Conservation (phyloP, 1,139 yeast genomes). For the Debaryomyces nepalensis region DNA sequence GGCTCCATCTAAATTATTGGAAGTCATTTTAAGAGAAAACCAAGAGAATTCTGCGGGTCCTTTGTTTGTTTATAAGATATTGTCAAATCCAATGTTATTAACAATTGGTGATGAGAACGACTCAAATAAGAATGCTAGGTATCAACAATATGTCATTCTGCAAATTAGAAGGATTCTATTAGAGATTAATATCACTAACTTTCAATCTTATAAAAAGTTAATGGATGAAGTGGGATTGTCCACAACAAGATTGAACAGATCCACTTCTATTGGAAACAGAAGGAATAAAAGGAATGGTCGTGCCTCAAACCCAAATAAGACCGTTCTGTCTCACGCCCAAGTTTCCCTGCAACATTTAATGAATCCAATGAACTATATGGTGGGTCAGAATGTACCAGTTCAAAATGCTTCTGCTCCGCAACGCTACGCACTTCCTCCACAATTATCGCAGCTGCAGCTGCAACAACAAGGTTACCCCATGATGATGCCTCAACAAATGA, state of each 20-base stretch:
- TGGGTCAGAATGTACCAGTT: conserved; percentile 7
- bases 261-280: conserved; percentile 27
- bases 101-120: conserved; percentile 37
- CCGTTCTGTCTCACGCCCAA: conserved; percentile 15
- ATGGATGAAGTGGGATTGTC: conserved; percentile 91
- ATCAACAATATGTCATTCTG: conserved; percentile 60
- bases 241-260: conserved; percentile 38
- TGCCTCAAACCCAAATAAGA: conserved; percentile 7
- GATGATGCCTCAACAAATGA: conserved; percentile 15
- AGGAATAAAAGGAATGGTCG: conserved; percentile 30
- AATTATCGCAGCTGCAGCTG: conserved; percentile 18
- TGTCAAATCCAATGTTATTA: conserved; percentile 64
- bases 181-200: conserved; percentile 56
- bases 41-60: conserved; percentile 70
- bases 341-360: conserved; percentile 11
- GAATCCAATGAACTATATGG: conserved; percentile 7
- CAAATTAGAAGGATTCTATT: conserved; percentile 66
- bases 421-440: conserved; percentile 7
- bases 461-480: conserved; percentile 15
- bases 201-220: conserved; percentile 81
- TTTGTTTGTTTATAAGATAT: conserved; percentile 77
- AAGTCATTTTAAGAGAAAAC: conserved; percentile 58
- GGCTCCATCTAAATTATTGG: conserved; percentile 37
- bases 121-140: conserved; percentile 35
- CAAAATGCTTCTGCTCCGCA: conserved; percentile 12